Base-by-base conservation (phyloP, 306 rosid species). In the Carpinus fangiana region DNA sequence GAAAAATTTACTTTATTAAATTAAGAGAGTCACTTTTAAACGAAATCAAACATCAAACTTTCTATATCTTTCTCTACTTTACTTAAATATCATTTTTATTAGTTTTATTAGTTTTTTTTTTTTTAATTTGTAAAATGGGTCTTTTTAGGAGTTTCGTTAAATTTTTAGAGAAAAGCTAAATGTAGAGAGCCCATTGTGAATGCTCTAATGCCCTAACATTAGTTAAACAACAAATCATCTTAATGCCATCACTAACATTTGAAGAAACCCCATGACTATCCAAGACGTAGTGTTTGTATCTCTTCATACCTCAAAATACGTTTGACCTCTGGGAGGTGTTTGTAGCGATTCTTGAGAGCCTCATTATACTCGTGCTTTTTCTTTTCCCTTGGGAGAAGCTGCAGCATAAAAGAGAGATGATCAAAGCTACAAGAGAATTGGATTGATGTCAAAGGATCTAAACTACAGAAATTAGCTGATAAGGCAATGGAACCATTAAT, bases 351-450 rank as follows among this genome's bases (percentile, higher is more conserved):
- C 89, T 90, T 95, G 75, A 95, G 71, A 51, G 98, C 97, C 82
- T 91, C 97, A 4, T 91, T 69, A 82, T 92, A 95, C 50, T 92
- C 90, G 2, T 95, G 98, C 78, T 55, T 95, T 84, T 86, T 92
- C 70, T 82, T 84, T 81, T 95, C 98, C 86, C 98, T 88, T 7
- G 98, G 98, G 54, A 95, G 97, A 83, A 91, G 84, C 98, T 95
- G 86, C 81, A 72, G 72, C 56, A 78, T 12, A 20, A 64, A 47
- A 77, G 74, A 31, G 12, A 51, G 34, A 83, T 53, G 53, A 4
- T 50, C 82, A 56, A 20, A 73, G 59, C 76, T 11, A 67, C 41
- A 67, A 17, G 7, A 67, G 14, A 13, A 23, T 10, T 57, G 3
- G 28, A 66, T 3, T 17, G 5, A 54, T 54, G 34, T 6, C 21